Evolutionary conservation across 306 rosid species (phyloP).

Genomic region (Sophora flavescens): DNA sequence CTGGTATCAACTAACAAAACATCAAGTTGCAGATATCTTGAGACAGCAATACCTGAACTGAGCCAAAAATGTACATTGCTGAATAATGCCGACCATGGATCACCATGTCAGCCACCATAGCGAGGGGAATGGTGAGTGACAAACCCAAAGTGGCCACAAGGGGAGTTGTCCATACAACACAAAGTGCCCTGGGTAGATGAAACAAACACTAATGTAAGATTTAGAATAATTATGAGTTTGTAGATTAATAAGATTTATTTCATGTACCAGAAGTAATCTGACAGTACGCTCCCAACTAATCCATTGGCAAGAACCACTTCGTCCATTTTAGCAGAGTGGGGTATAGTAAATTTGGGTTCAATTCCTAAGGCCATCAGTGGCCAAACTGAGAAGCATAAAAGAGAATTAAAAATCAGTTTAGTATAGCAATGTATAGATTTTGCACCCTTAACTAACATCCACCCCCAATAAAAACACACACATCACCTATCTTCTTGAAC

Average conservation of each 20-base stretch:
- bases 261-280: slow-evolving; percentile 87
- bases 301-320: slow-evolving; percentile 93
- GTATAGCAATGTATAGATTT: slow-evolving; percentile 12
- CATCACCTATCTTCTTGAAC: not conserved
- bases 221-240: slow-evolving; percentile 18
- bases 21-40: slow-evolving; percentile 12
- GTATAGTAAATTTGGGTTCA: slow-evolving; percentile 86
- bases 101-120: slow-evolving; percentile 93
- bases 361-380: slow-evolving; percentile 89
- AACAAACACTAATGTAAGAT: slow-evolving; percentile 34
- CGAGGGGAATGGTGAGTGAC: slow-evolving; percentile 95
- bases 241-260: slow-evolving; percentile 23
- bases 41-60: slow-evolving; percentile 69
- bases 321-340: slow-evolving; percentile 80
- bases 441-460: slow-evolving; percentile 10
- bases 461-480: not conserved
- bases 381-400: slow-evolving; percentile 66
- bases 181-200: slow-evolving; percentile 72
- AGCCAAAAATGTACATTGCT: slow-evolving; percentile 83
- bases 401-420: slow-evolving; percentile 16
- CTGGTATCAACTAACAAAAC: not conserved
- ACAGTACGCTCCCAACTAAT: slow-evolving; percentile 84
- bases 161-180: slow-evolving; percentile 96
- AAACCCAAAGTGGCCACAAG: slow-evolving; percentile 93
- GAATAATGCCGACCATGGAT: slow-evolving; percentile 96